These are phyloP conservation scores for Metschnikowia bowlesiae DNA, from an alignment of 805 yeast species.

Conservation along the genomic window DNA sequence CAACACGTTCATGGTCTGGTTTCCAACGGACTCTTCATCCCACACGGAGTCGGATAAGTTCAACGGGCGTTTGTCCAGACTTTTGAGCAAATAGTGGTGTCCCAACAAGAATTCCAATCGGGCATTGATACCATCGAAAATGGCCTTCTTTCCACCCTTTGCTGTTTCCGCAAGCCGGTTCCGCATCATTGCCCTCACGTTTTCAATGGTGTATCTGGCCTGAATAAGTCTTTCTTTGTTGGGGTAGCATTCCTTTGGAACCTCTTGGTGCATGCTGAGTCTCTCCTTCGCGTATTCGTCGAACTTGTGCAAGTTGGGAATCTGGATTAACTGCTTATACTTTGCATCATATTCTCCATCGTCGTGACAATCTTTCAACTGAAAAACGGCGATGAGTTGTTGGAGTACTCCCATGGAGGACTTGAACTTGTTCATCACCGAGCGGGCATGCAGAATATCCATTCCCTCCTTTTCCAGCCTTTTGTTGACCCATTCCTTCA, in stretches of 20 bases:
- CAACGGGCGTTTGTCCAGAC: not conserved
- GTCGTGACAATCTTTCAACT: not conserved
- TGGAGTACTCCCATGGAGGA: not conserved
- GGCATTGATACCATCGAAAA: conserved; percentile 3
- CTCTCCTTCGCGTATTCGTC: not conserved
- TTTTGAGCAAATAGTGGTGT: conserved; percentile 1
- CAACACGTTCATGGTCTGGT: not conserved
- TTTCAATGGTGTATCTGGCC: not conserved
- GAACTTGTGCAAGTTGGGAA: not conserved
- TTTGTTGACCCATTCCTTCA: not conserved
- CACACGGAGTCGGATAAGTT: not conserved
- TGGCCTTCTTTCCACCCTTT: not conserved
- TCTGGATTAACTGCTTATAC: not conserved
- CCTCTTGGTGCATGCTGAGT: not conserved
- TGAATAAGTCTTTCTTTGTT: not conserved
- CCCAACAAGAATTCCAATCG: conserved; percentile 4
- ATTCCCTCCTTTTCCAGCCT: not conserved
- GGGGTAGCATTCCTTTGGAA: not conserved
- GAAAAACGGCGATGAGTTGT: not conserved
- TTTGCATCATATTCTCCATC: not conserved
- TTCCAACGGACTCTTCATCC: not conserved
- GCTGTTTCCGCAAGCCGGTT: not conserved
- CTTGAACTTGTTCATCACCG: not conserved
- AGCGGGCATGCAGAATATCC: not conserved
- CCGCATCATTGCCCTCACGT: not conserved